Percentiles rank a stretch among this genome's conserved stretches.
Conservation (phyloP, 768 basidiomycete genomes). For the Boletus pseudopeckii region DNA sequence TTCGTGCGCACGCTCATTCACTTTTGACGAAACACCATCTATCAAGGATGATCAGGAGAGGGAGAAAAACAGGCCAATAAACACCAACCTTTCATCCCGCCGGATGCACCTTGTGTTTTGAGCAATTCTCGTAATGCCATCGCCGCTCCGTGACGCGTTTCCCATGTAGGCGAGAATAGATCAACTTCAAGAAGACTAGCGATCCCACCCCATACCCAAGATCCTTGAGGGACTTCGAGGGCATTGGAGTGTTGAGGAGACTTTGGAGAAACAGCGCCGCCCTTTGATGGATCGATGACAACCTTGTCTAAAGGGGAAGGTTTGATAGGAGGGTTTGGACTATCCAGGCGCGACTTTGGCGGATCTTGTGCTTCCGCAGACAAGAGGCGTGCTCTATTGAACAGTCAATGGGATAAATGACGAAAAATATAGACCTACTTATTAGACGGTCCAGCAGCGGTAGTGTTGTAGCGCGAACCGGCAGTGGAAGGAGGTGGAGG, state of each 20-base stretch:
- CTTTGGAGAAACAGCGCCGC: conserved; percentile 80
- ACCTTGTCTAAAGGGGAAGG: conserved; percentile 56
- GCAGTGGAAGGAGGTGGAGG: conserved; percentile 54
- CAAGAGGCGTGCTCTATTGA: conserved; percentile 67
- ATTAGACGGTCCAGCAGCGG: conserved; percentile 55
- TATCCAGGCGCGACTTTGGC: conserved; percentile 53
- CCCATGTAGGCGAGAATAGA: conserved; percentile 85
- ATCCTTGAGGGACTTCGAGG: conserved; percentile 68
- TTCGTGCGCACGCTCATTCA: conserved; percentile 70
- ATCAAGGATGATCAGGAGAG: conserved; percentile 3
- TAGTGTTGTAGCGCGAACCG: conserved; percentile 59
- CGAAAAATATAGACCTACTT: conserved; percentile 41
- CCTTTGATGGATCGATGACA: conserved; percentile 75
- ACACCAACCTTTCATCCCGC: conserved; percentile 71
- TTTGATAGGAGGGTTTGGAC: conserved; percentile 45
- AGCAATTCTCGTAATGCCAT: conserved; percentile 87
- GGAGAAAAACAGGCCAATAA: background rate
- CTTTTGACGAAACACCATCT: conserved; percentile 51
- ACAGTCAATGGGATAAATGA: conserved; percentile 2
- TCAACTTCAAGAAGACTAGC: conserved; percentile 77
- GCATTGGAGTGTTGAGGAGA: conserved; percentile 73
- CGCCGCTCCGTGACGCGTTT: conserved; percentile 90
- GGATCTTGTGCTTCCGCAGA: conserved; percentile 54
- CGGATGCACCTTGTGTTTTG: conserved; percentile 75
- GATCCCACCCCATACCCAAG: conserved; percentile 87